Base-by-base conservation (phyloP, 495 filamentous ascomycete species). In the Penicillium tannophilum region DNA sequence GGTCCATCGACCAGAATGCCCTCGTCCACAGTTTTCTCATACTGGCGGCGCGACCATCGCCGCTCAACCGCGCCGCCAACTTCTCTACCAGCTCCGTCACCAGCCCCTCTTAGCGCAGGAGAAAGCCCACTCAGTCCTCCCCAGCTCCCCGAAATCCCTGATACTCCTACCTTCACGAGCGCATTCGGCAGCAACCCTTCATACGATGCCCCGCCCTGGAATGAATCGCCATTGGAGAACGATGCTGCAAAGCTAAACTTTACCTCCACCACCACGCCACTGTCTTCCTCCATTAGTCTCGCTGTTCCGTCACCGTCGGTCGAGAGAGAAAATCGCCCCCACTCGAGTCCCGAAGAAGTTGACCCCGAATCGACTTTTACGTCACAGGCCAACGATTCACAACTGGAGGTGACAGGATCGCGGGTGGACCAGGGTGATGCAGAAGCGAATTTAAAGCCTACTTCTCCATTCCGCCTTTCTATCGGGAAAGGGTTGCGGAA, bases 21-120 rank as follows among this genome's bases (percentile, higher is more conserved):
- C 2, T 70, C 76, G 4, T 79, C 76, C 19, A 72, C 76, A 31
- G 76, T 78, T 46, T 79, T 79, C 56, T 78, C 77, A n/a, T 80
- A 80, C 58, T 79, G 72, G 77, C 76, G 77, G 50, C 75, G 76
- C 61, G 76, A 79, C 44, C 75, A 76, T 58, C 76, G 76, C 61
- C 75, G 75, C 54, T 74, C 71, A 33, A 73, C 64, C 62, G 71
- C 73, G 47, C 67, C 70, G 19, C 74, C 71, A 47, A 70, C 66
- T 53, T 59, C 66, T n/a, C 56, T 69, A 24, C 61, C 71, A 48
- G 58, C 67, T 28, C 20, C 12, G 31, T 49, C 60, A 36, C 56
- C 62, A 60, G 63, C 60, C 61, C 55, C 46, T 44, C 71, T 66
- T 54, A 55, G 58, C 8, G 12, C 58, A 17, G 62, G 46, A 35